Percentiles rank a stretch among this genome's conserved stretches.
Evolutionary conservation across 768 basidiomycete species (phyloP).

Genomic region (Royoungia palumana): DNA sequence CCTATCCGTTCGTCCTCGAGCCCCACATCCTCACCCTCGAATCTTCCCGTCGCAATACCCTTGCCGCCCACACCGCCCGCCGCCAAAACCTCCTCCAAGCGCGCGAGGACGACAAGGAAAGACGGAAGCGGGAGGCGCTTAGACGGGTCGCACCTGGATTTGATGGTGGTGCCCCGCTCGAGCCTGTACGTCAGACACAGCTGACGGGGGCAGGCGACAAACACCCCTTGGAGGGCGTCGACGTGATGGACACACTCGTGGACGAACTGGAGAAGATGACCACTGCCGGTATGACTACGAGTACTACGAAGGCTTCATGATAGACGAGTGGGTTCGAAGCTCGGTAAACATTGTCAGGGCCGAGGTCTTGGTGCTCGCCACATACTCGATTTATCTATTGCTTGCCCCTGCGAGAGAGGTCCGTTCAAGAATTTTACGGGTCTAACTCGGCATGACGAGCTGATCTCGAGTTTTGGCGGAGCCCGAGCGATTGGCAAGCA

Average conservation of each 20-base stretch:
- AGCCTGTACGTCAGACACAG: slow-evolving; percentile 11
- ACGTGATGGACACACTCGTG: slow-evolving; percentile 82
- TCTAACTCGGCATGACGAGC: too few species aligned
- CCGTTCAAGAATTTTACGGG: too few species aligned
- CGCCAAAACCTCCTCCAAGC: slow-evolving; percentile 68
- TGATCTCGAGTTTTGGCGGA: too few species aligned
- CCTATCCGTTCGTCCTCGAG: slow-evolving; percentile 94
- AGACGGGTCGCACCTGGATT: slow-evolving; percentile 82
- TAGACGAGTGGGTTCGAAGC: too few species aligned
- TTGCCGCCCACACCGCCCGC: slow-evolving; percentile 61
- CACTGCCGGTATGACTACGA: neutral
- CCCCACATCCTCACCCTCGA: slow-evolving; percentile 76
- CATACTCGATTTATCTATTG: too few species aligned
- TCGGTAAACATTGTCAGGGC: too few species aligned
- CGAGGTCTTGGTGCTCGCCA: too few species aligned
- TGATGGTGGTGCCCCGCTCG: slow-evolving; percentile 59
- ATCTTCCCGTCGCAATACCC: slow-evolving; percentile 63
- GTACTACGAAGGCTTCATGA: neutral
- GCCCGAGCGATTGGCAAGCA: too few species aligned
- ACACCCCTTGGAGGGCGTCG: slow-evolving; percentile 25
- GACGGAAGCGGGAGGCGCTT: slow-evolving; percentile 58
- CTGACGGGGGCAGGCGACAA: too few species aligned
- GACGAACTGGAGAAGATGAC: slow-evolving; percentile 74
- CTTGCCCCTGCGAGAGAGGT: too few species aligned
- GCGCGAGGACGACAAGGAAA: slow-evolving; percentile 77